phyloP scores from a whole-genome alignment of 2,329 filamentous ascomycete species.

The Sclerotinia subarctica region DNA sequence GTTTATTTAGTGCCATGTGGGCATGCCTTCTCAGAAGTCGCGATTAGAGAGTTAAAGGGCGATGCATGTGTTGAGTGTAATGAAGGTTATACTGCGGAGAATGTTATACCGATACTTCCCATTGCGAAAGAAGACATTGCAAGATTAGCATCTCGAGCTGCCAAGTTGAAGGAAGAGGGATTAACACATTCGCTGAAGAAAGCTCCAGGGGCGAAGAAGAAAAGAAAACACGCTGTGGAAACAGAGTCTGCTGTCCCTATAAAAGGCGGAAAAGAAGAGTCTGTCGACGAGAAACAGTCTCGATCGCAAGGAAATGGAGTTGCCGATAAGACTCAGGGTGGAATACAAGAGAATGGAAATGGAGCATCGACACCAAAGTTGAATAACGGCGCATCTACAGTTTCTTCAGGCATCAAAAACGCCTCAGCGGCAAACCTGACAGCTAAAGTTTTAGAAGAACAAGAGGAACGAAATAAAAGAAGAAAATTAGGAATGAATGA shows the following conservation, averaged over 20 bases:
- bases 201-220: conserved; percentile 66
- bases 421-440: conserved; percentile 80
- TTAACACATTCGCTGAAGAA: conserved; percentile 90
- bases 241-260: conserved; percentile 37
- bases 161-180: conserved; percentile 66
- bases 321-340: conserved; percentile 29
- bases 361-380: conserved; percentile 25
- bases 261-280: conserved; percentile 18
- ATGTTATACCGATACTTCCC: conserved; percentile 81
- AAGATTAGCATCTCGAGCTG: conserved; percentile 61
- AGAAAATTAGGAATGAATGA: conserved; percentile 63
- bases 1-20: conserved; percentile 94
- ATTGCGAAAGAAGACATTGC: conserved; percentile 67
- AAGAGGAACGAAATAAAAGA: conserved; percentile 76
- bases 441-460: conserved; percentile 80
- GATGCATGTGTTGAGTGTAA: conserved; percentile 69
- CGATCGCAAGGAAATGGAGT: conserved; percentile 32
- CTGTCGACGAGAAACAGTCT: conserved; percentile 28
- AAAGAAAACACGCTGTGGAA: conserved; percentile 60
- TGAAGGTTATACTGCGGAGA: conserved; percentile 65
- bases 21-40: conserved; percentile 86
- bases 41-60: conserved; percentile 76
- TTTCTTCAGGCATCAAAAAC: conserved; percentile 71
- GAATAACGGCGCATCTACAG: conserved; percentile 38
- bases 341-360: conserved; percentile 32